A percentile compares a stretch with the other conserved stretches of the same genome.
Evolutionary conservation across 2,329 filamentous ascomycete genomes (phyloP).

Genomic region (Clarireedia paspali): DNA sequence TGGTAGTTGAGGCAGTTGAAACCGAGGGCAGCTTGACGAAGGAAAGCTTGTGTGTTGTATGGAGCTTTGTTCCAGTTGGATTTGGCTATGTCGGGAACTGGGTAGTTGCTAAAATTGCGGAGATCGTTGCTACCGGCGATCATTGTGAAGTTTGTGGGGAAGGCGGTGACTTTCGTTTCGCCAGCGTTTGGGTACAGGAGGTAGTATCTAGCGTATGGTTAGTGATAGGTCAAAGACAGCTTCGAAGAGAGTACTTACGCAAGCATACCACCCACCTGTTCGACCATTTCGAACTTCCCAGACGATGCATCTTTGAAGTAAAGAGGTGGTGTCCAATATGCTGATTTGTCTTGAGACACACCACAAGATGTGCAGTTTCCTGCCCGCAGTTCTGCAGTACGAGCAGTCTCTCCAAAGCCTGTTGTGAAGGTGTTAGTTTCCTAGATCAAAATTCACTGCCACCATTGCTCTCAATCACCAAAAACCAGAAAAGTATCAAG

Average conservation of each 20-base stretch:
- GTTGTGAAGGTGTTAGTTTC: background rate
- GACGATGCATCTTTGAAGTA: conserved; percentile 34
- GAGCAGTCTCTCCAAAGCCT: conserved; percentile 58
- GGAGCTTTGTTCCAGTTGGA: conserved; percentile 54
- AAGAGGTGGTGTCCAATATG: conserved; percentile 61
- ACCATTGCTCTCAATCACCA: conserved; percentile 3
- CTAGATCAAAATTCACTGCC: conserved; percentile 10
- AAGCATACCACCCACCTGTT: conserved; percentile 75
- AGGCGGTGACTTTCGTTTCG: conserved; percentile 55
- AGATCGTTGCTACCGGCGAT: conserved; percentile 64
- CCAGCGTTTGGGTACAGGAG: conserved; percentile 56
- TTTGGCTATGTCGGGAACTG: conserved; percentile 59
- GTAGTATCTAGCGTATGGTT: conserved; percentile 59
- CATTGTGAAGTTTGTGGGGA: conserved; percentile 74
- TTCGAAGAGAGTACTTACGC: conserved; percentile 49
- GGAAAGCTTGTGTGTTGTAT: conserved; percentile 56
- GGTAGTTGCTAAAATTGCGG: conserved; percentile 56
- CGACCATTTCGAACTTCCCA: conserved; percentile 52
- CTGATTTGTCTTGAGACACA: conserved; percentile 53
- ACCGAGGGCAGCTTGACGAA: conserved; percentile 75
- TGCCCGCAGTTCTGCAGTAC: conserved; percentile 45
- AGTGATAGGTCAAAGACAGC: conserved; percentile 13
- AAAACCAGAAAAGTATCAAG: conserved; percentile 1
- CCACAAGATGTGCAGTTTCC: conserved; percentile 60
- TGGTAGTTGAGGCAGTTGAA: conserved; percentile 93